Conservation (phyloP, 495 filamentous ascomycete genomes). For the Cairneyella variabilis region DNA sequence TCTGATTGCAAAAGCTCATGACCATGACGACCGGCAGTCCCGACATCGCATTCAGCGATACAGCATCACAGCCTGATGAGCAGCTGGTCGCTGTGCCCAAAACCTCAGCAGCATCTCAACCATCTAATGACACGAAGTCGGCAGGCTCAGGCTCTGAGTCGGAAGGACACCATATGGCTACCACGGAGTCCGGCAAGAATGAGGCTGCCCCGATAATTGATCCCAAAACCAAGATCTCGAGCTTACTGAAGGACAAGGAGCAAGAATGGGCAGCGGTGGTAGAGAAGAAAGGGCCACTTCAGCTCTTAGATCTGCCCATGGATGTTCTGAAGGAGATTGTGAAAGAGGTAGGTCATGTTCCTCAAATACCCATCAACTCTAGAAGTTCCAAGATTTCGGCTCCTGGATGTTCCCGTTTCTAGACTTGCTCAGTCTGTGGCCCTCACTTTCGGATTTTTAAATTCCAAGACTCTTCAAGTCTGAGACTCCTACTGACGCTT, state of each 20-base stretch:
- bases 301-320: conserved; percentile 76
- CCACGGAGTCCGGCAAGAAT: conserved; percentile 9
- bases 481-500: too few species aligned
- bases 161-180: conserved; percentile 7
- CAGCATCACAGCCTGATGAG: conserved; percentile 23
- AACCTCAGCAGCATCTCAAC: conserved; percentile 19
- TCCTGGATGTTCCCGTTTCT: too few species aligned
- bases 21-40: conserved; percentile 17
- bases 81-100: conserved; percentile 17
- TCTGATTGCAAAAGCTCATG: conserved; percentile 12
- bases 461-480: too few species aligned
- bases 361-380: neutral
- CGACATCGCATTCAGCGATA: conserved; percentile 21
- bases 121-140: conserved; percentile 15
- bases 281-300: conserved; percentile 39
- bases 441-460: too few species aligned
- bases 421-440: too few species aligned
- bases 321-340: conserved; percentile 86
- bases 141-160: conserved; percentile 3
- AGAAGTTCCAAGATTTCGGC: too few species aligned
- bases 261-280: conserved; percentile 36
- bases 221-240: conserved; percentile 25
- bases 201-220: conserved; percentile 3
- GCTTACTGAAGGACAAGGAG: conserved; percentile 37
- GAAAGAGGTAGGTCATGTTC: conserved; percentile 64